phyloP scores from a whole-genome alignment of 257 asterid genomes.

The Nicotiana paniculata region DNA sequence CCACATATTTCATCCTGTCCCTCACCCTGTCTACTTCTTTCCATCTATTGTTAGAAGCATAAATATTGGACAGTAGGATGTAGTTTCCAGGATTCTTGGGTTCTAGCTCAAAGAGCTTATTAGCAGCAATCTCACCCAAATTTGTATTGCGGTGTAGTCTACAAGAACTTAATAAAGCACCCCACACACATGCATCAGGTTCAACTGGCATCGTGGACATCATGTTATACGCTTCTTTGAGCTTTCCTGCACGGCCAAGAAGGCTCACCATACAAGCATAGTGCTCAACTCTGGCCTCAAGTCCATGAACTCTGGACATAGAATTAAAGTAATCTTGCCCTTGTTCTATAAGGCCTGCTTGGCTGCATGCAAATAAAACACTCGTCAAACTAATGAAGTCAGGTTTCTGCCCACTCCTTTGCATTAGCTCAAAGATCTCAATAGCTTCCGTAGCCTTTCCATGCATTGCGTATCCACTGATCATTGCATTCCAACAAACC shows the following conservation, averaged over 20 bases:
- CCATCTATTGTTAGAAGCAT: constrained; percentile 78
- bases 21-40: constrained; percentile 59
- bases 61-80: constrained; percentile 70
- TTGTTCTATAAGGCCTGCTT: constrained; percentile 58
- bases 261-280: constrained; percentile 79
- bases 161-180: constrained; percentile 81
- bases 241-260: constrained; percentile 90
- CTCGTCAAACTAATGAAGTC: constrained; percentile 75
- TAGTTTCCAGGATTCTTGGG: constrained; percentile 80
- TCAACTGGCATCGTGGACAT: constrained; percentile 66
- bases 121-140: constrained; percentile 80
- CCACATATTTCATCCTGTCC: constrained; percentile 60
- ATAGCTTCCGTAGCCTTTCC: constrained; percentile 69
- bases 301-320: constrained; percentile 54
- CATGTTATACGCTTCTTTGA: constrained; percentile 63
- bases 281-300: constrained; percentile 71
- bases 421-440: constrained; percentile 45
- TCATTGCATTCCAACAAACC: constrained; percentile 85
- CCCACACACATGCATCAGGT: constrained; percentile 94
- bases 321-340: constrained; percentile 54
- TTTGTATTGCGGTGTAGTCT: constrained; percentile 54
- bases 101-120: constrained; percentile 63
- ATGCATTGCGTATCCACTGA: constrained; percentile 84
- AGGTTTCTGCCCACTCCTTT: constrained; percentile 56
- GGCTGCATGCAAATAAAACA: constrained; percentile 81